These are phyloP conservation scores for Curvularia eragrostidis DNA, from an alignment of 2,329 filamentous ascomycete genomes.

Conservation along the genomic window DNA sequence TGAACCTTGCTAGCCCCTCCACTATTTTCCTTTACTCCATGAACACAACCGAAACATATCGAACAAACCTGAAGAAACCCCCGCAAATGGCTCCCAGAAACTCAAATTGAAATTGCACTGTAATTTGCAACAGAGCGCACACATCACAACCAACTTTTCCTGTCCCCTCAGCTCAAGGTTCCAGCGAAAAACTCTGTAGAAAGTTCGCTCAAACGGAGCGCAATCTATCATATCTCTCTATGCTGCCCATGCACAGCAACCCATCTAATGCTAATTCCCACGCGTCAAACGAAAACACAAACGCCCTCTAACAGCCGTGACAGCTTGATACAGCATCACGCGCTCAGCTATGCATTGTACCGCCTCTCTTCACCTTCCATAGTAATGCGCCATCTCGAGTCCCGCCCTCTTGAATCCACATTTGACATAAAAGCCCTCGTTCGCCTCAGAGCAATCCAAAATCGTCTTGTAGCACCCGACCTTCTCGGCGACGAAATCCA, in stretches of 20 bases:
- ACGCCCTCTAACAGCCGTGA: conserved; percentile 10
- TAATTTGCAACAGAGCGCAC: neutral
- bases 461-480: conserved; percentile 98
- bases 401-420: conserved; percentile 93
- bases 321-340: neutral
- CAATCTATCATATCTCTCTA: conserved; percentile 7
- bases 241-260: neutral
- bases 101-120: neutral
- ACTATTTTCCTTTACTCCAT: neutral
- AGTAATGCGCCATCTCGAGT: conserved; percentile 96
- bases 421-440: conserved; percentile 98
- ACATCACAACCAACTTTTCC: neutral
- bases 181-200: neutral
- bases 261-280: neutral
- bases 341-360: neutral
- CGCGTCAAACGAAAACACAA: neutral
- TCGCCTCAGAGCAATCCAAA: conserved; percentile 92
- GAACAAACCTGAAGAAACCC: neutral
- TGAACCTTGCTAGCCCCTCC: conserved; percentile 2
- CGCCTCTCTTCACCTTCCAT: conserved; percentile 51
- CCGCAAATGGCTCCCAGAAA: neutral
- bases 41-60: neutral
- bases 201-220: neutral
- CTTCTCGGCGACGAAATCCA: conserved; percentile 85
- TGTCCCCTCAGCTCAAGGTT: neutral